A percentile compares a stretch with the other conserved stretches of the same genome.
phyloP scores from a whole-genome alignment of 805 yeast species.

The Candida boleticola region DNA sequence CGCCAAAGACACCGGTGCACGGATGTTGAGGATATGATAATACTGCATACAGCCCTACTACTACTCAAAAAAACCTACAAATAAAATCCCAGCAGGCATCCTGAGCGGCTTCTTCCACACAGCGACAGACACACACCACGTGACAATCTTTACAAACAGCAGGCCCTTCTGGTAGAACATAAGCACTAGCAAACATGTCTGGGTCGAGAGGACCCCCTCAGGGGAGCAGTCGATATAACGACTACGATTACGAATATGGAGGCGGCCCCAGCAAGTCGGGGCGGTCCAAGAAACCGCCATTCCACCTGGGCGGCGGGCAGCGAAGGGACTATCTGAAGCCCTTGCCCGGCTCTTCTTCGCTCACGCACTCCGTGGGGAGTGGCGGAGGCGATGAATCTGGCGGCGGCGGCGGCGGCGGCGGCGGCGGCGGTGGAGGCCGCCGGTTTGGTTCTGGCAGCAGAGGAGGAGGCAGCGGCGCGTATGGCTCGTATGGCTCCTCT shows the following conservation, averaged over 20 bases:
- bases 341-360: slow-evolving; percentile 6
- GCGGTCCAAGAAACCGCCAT: slow-evolving; percentile 2
- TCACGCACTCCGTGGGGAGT: slow-evolving; percentile 4
- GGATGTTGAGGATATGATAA: too few relatives aligned
- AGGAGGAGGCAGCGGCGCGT: slow-evolving; percentile 3
- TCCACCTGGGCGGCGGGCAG: not conserved
- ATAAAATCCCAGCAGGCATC: too few relatives aligned
- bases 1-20: too few relatives aligned
- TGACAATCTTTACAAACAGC: not conserved
- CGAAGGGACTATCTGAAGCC: slow-evolving; percentile 3
- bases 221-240: slow-evolving; percentile 5
- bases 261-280: not conserved
- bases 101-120: not conserved
- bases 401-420: slow-evolving; percentile 6
- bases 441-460: slow-evolving; percentile 3
- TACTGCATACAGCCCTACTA: too few relatives aligned
- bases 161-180: not conserved
- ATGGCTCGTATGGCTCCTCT: slow-evolving; percentile 3
- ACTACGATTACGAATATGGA: slow-evolving; percentile 4
- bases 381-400: slow-evolving; percentile 3
- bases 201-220: slow-evolving; percentile 3
- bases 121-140: not conserved
- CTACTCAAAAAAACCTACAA: too few relatives aligned
- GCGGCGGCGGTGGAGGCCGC: not conserved
- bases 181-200: slow-evolving; percentile 1